Evolutionary conservation across 495 filamentous ascomycete species (phyloP).

Genomic region (Glonium stellatum): DNA sequence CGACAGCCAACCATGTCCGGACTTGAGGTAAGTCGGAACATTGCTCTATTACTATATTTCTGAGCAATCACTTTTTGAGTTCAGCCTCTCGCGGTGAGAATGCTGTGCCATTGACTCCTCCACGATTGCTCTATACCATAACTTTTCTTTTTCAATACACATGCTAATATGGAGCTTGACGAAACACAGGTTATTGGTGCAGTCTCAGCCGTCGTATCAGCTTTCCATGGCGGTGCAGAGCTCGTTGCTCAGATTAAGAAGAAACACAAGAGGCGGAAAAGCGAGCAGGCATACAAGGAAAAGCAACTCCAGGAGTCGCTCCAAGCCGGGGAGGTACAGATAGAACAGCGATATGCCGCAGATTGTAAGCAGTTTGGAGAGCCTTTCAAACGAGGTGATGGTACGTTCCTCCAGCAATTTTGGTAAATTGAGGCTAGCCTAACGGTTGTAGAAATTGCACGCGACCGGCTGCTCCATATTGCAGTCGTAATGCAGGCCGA

Average conservation of each 20-base stretch:
- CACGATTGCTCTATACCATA: neutral
- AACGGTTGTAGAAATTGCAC: conserved; percentile 22
- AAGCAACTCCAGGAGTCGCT: conserved; percentile 26
- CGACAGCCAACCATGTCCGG: conserved; percentile 17
- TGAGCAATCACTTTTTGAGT: neutral
- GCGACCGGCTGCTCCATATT: conserved; percentile 41
- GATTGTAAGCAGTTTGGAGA: conserved; percentile 22
- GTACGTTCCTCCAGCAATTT: conserved; percentile 23
- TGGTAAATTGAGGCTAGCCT: conserved; percentile 5
- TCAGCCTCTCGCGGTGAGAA: conserved; percentile 12
- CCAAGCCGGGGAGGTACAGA: conserved; percentile 17
- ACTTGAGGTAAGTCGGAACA: conserved; percentile 24
- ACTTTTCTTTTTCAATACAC: neutral
- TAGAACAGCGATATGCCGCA: conserved; percentile 14
- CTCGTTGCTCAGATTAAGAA: conserved; percentile 37
- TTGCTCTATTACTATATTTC: neutral
- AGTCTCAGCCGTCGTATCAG: conserved; percentile 41
- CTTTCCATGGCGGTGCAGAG: conserved; percentile 41
- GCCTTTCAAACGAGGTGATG: conserved; percentile 34
- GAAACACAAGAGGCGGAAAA: conserved; percentile 31
- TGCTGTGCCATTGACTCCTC: neutral
- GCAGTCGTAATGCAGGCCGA: conserved; percentile 40
- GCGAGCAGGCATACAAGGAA: conserved; percentile 28
- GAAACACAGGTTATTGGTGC: conserved; percentile 35
- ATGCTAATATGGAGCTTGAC: neutral